Evolutionary conservation across 805 yeast species (phyloP), one percentile per base, ranked within the genome.

Genomic region (Kazachstania bromeliacearum): DNA sequence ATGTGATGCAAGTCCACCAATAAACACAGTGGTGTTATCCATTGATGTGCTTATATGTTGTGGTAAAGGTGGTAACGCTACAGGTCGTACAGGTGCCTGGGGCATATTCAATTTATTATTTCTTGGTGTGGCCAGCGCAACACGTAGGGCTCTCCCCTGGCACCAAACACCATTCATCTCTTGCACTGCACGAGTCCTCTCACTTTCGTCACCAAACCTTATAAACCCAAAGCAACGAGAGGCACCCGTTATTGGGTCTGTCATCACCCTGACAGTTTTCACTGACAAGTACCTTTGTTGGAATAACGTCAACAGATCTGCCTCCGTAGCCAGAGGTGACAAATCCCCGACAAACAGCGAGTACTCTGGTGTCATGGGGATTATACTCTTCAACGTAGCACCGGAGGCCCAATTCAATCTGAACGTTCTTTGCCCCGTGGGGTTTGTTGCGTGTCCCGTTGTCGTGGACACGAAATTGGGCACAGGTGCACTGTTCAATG

Each of bases 401-500:
- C 85, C 87, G 20, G 80, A 71, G 1, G 94, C 92, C 94, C 94
- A 82, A 51, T 82, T 82, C 43, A 82, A 68, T 48, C 89, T 67
- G 54, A 81, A 81, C 26, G 71, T 64, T 59, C 83, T 75, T 53
- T 74, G 73, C 5, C 63, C 60, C 24, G 55, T 55, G 5, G 67
- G 50, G 28, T 59, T 59, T 7, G 62, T 57, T 17, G 33, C 36
- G n/a, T 25, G 19, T 17, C 40, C 43, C 4, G 47, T 48, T 3
- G 59, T 44, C 3, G 28, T 24, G 10, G 56, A 53, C 15, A 35
- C 20, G 24, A 58, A 47, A 45, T 75, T 78, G 13, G 87, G 85
- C 28, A 82, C 66, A 26, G 69, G 61, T 7, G 74, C 67, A 5
- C 88, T 84, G 51, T 82, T 82, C 31, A 79, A 60, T 7, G 77